phyloP scores from a whole-genome alignment of 768 basidiomycete genomes.

The Macrolepiota dolichaula region DNA sequence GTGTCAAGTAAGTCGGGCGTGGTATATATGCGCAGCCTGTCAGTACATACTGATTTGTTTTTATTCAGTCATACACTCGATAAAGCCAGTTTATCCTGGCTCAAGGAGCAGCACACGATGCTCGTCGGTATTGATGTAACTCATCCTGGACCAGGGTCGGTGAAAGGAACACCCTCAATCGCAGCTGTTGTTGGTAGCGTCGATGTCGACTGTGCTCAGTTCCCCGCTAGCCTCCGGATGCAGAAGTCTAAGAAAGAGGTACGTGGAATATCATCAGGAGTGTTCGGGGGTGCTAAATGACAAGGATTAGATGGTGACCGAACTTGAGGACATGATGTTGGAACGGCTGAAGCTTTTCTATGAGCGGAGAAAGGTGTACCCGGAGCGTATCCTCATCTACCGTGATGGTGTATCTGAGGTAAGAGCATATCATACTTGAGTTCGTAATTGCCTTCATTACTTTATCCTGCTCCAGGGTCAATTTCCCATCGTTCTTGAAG shows the following conservation, averaged over 20 bases:
- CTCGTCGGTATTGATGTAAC: constrained; percentile 81
- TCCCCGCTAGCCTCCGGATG: constrained; percentile 68
- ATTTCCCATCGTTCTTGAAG: constrained; percentile 55
- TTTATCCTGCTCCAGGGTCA: constrained; percentile 55
- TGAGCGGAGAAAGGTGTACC: constrained; percentile 45
- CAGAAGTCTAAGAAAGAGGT: constrained; percentile 81
- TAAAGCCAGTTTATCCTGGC: constrained; percentile 53
- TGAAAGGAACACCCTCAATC: constrained; percentile 74
- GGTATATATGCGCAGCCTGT: neutral
- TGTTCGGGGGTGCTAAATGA: neutral
- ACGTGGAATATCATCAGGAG: constrained; percentile 3
- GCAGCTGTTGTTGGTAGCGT: constrained; percentile 82
- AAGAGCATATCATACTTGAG: constrained; percentile 19
- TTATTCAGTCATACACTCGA: constrained; percentile 41
- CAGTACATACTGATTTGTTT: constrained; percentile 7
- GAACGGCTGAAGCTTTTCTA: constrained; percentile 60
- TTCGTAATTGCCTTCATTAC: neutral
- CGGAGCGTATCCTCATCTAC: constrained; percentile 67
- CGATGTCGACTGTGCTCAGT: constrained; percentile 63
- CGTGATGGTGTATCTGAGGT: constrained; percentile 86
- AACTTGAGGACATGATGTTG: constrained; percentile 60
- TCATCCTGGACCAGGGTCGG: constrained; percentile 75
- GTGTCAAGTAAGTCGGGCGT: constrained; percentile 56
- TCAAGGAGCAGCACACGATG: constrained; percentile 65
- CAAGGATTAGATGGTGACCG: constrained; percentile 71